Base-by-base conservation (phyloP, 192 early-diverging fungal genomes). In the Backusella tuberculispora region DNA sequence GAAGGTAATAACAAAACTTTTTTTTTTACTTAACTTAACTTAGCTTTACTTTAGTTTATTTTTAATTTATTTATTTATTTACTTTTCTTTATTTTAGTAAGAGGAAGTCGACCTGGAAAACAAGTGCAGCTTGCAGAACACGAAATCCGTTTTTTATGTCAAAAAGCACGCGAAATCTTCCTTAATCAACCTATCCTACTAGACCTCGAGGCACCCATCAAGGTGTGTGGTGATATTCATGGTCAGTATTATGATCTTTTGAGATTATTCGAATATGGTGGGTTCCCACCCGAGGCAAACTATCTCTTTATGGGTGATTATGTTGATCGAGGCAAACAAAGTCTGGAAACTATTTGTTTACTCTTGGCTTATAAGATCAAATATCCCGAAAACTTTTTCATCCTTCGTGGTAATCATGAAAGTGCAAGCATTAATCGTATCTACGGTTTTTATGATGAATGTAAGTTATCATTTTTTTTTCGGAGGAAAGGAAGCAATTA, bases 341-440 rank as follows among this genome's bases (percentile, higher is more conserved):
- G 94, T 38, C 85, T 99, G 42, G 97, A 99, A 82, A 97, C 95
- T n/a, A 99, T 99, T 80, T 97, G 97, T 72, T 85, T 99, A 65
- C 87, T 99, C 65, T 88, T 99, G 53, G 96, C 96, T 34, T 99
- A 99, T 90, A 99, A 99, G 82, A 99, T 99, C 90, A 99, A 99
- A 88, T 99, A 95, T 83, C 97, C 96, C 3, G 97, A 97, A 74
- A 99, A 99, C 90, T 99, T 99, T 81, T 99, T 99, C 88, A 95
- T 99, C 77, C 87, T 99, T 74, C 91, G 97, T 78, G 97, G 97
- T 65, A 99, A 99, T 85, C 97, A 99, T 83, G 97, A 99, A 83
- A 95, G 94, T 77, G 97, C 97, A 7, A 95, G 94, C 79, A 81
- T 81, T 40, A 81, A 81, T 43, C 70, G 80, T 74, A 97, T 99